Base-by-base conservation (phyloP, 257 asterid genomes). In the Scutellaria barbata region DNA sequence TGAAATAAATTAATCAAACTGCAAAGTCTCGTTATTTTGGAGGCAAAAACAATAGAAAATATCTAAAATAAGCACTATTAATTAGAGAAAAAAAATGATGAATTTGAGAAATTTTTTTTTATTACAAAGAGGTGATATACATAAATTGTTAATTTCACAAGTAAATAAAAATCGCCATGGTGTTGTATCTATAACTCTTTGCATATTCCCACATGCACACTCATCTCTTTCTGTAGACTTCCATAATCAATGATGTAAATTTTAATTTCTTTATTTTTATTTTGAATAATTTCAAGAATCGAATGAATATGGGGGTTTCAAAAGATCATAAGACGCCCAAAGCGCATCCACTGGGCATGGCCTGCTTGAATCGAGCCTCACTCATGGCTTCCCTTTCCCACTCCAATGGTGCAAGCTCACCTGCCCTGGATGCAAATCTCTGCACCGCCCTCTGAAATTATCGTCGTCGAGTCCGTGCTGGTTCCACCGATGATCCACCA, bases 381-480 rank as follows among this genome's bases (percentile, higher is more conserved):
- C 98, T 97, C 98, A 93, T 0, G 98, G 98, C 78, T 93, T 93
- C 54, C 98, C 98, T 77, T 93, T 93, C 7, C 98, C 98, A 67
- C 98, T 93, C 98, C 98, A 93, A 68, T 93, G 98, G 68, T 90
- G 63, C 30, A 93, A 73, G 71, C 98, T 93, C 4, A 90, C 98
- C 0, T 94, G 95, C 0, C 98, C 98, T 0, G 97, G 97, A 72
- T 93, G 98, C 73, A 93, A 82, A 79, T 93, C 86, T 74, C 98
- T 77, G 81, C 98, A 93, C 5, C 90, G 96, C 42, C 98, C 98
- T 0, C 94, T 83, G 43, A 80, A 93, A 42, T 93, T 93, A 10
- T 93, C 98, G 1, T 97, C 98, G 0, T 97, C 98, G 0, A 93
- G 86, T 5, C 98, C 98, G 39, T 92, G 96, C 62, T 92, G 98